Evolutionary conservation across 2,329 filamentous ascomycete species (phyloP).

Genomic region (Stagonosporopsis vannaccii): DNA sequence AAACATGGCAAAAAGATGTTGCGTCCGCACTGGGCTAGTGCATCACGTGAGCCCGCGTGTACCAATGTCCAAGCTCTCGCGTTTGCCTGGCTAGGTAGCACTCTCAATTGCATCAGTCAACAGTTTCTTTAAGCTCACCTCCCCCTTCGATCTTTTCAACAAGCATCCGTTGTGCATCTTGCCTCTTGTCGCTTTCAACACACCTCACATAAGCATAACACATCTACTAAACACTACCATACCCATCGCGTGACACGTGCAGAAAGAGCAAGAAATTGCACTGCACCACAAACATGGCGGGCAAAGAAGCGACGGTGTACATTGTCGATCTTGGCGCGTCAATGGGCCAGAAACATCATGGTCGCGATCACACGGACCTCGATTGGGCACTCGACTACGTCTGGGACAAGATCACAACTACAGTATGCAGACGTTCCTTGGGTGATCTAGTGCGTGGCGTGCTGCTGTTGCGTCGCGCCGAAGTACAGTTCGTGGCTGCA

Average conservation of each 20-base stretch:
- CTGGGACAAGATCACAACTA: conserved; percentile 89
- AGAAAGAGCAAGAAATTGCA: conserved; percentile 13
- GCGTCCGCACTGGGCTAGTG: background rate
- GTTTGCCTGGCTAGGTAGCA: conserved; percentile 39
- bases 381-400: conserved; percentile 91
- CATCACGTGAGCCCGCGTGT: conserved; percentile 14
- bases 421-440: conserved; percentile 60
- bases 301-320: conserved; percentile 92
- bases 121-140: conserved; percentile 1
- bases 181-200: background rate
- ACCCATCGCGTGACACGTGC: background rate
- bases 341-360: conserved; percentile 77
- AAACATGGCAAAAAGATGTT: background rate
- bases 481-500: background rate
- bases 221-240: background rate
- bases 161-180: background rate
- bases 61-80: conserved; percentile 25
- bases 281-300: conserved; percentile 69
- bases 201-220: background rate
- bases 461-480: background rate
- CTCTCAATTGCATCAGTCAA: background rate
- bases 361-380: conserved; percentile 78
- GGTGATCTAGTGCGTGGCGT: conserved; percentile 27
- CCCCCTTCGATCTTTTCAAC: background rate
- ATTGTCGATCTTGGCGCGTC: conserved; percentile 86